Evolutionary conservation across 2,329 filamentous ascomycete genomes (phyloP).

Genomic region (Alternaria sp.): DNA sequence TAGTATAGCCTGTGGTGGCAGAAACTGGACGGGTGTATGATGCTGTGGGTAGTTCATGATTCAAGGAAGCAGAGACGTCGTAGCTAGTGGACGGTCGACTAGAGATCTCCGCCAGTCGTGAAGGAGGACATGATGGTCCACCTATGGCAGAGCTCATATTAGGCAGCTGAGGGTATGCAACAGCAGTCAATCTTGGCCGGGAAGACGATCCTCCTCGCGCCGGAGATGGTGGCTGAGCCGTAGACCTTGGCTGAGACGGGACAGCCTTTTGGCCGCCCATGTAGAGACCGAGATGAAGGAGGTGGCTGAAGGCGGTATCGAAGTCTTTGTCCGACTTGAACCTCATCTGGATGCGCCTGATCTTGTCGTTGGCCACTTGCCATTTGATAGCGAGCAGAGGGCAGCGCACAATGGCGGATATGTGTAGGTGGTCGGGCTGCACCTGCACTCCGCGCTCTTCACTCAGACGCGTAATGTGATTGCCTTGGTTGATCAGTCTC

Average conservation of each 20-base stretch:
- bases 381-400: conserved; percentile 52
- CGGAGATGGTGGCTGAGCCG: conserved; percentile 12
- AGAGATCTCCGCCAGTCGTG: conserved; percentile 32
- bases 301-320: conserved; percentile 38
- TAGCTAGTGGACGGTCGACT: conserved; percentile 31
- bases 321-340: conserved; percentile 50
- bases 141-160: background rate
- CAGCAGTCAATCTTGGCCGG: background rate
- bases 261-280: conserved; percentile 27
- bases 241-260: conserved; percentile 13
- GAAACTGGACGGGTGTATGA: conserved; percentile 22
- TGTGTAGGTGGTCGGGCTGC: conserved; percentile 50
- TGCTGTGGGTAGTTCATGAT: conserved; percentile 18
- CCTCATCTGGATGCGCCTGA: conserved; percentile 54
- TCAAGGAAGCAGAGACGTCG: conserved; percentile 10
- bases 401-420: conserved; percentile 52
- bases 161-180: background rate
- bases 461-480: conserved; percentile 25
- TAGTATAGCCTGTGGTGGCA: conserved; percentile 14
- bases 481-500: conserved; percentile 25
- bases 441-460: conserved; percentile 35
- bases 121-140: conserved; percentile 34
- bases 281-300: conserved; percentile 42
- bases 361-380: conserved; percentile 44
- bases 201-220: background rate